Percentiles rank a stretch among this genome's conserved stretches.
Evolutionary conservation across 768 basidiomycete genomes (phyloP).

Genomic region (Daedaleopsis sinensis): DNA sequence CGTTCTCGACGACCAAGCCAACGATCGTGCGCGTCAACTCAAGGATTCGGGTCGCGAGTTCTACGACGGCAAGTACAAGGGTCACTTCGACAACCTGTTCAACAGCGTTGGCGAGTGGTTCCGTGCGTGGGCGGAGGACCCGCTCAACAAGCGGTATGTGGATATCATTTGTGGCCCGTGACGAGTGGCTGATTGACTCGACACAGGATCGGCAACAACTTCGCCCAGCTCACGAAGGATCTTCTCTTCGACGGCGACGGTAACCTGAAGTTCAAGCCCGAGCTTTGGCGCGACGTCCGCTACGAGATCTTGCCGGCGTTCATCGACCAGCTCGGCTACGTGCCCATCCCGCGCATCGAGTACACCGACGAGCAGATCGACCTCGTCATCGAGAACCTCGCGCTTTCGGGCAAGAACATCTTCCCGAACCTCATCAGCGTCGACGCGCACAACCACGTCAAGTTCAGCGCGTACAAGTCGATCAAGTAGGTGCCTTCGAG

Average conservation of each 20-base stretch:
- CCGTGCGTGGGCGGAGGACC: slow-evolving; percentile 81
- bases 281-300: slow-evolving; percentile 87
- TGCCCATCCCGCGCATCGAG: slow-evolving; percentile 93
- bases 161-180: no score
- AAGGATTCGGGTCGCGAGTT: slow-evolving; percentile 74
- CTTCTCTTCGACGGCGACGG: slow-evolving; percentile 81
- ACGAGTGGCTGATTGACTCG: no score
- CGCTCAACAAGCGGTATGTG: slow-evolving; percentile 60
- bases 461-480: slow-evolving; percentile 78
- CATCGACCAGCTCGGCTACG: slow-evolving; percentile 78
- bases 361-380: slow-evolving; percentile 88
- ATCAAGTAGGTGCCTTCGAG: slow-evolving; percentile 20
- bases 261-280: slow-evolving; percentile 76
- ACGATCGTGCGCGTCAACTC: slow-evolving; percentile 60
- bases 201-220: slow-evolving; percentile 74
- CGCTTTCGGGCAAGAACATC: slow-evolving; percentile 83
- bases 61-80: slow-evolving; percentile 74
- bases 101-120: slow-evolving; percentile 75
- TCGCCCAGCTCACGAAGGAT: slow-evolving; percentile 77
- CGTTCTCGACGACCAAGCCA: slow-evolving; percentile 76
- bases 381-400: slow-evolving; percentile 92
- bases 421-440: slow-evolving; percentile 78
- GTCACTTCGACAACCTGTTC: slow-evolving; percentile 82
- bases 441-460: slow-evolving; percentile 80
- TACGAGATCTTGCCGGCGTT: slow-evolving; percentile 78